Evolutionary conservation across 495 filamentous ascomycete species (phyloP).

Genomic region (Chaetomidium leptoderma): DNA sequence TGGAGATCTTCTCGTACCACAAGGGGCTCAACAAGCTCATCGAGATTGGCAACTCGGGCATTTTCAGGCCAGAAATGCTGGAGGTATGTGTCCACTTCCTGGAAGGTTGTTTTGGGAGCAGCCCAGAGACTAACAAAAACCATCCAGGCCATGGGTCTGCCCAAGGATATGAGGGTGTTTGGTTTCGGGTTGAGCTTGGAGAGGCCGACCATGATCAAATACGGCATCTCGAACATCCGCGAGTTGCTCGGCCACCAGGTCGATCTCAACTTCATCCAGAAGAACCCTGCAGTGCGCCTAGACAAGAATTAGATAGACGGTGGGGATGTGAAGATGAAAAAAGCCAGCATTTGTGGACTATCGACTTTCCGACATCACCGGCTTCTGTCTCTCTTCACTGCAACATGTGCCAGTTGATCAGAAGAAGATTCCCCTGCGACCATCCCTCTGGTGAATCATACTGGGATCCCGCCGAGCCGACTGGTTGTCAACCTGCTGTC

Average conservation of each 20-base stretch:
- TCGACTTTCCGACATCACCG: too few species aligned
- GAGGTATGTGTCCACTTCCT: conserved; percentile 38
- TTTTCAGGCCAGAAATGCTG: conserved; percentile 97
- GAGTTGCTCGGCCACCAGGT: conserved; percentile 83
- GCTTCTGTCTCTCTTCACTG: too few species aligned
- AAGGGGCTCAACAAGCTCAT: conserved; percentile 85
- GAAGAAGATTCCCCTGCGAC: too few species aligned
- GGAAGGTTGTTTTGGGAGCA: not conserved
- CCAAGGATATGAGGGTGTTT: conserved; percentile 81
- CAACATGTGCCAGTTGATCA: too few species aligned
- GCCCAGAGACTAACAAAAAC: not conserved
- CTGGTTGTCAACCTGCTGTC: too few species aligned
- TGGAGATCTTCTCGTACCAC: conserved; percentile 81
- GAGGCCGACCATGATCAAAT: conserved; percentile 97
- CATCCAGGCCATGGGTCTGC: conserved; percentile 64
- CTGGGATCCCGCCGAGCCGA: too few species aligned
- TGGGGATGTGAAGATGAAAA: not conserved
- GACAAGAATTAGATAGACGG: conserved; percentile 57
- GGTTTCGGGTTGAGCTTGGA: conserved; percentile 89
- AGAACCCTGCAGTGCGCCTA: conserved; percentile 75
- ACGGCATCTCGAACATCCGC: conserved; percentile 78
- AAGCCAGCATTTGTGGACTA: not conserved
- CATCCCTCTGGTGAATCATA: too few species aligned
- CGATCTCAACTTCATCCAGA: conserved; percentile 75
- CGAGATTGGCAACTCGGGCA: conserved; percentile 96